Conservation (phyloP, 176 grass and related monocot species). For the Puccinellia tenuiflora region DNA sequence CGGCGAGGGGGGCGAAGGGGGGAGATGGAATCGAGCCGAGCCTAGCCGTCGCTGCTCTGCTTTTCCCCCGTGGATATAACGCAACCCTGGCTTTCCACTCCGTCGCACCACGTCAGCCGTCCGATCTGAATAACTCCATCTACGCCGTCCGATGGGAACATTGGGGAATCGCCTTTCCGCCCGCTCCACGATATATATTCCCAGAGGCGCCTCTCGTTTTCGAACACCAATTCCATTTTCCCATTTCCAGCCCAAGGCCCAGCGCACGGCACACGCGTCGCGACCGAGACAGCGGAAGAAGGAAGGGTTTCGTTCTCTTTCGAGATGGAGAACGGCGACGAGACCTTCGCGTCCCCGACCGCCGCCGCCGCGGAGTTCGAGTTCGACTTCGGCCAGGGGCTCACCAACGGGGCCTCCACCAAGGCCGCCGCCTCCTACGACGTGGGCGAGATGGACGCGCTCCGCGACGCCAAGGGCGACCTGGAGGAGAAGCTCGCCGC, state of each 20-base stretch:
- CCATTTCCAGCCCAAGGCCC: constrained; percentile 20
- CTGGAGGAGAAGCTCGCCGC: constrained; percentile 46
- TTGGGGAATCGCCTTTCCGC: neutral
- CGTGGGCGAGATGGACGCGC: constrained; percentile 35
- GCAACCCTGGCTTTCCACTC: neutral
- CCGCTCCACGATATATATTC: too few species aligned
- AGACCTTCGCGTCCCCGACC: constrained; percentile 42
- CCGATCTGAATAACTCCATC: neutral
- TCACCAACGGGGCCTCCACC: constrained; percentile 2
- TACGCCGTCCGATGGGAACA: neutral
- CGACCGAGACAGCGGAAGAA: neutral
- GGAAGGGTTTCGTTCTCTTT: too few species aligned
- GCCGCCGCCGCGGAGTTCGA: constrained; percentile 25
- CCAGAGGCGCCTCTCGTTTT: neutral
- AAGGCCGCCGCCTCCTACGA: constrained; percentile 11
- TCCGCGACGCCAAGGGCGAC: constrained; percentile 38
- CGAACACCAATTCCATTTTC: neutral
- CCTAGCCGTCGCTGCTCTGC: neutral
- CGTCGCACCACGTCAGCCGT: neutral
- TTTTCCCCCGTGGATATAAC: constrained; percentile 1
- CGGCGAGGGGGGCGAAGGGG: neutral
- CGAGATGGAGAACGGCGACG: constrained; percentile 49
- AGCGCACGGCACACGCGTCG: constrained; percentile 9
- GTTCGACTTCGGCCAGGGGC: neutral
- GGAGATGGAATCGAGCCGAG: neutral